Evolutionary conservation across 2,329 filamentous ascomycete genomes (phyloP), one percentile per base, ranked within the genome.

Genomic region (Diplodia scrobiculata): DNA sequence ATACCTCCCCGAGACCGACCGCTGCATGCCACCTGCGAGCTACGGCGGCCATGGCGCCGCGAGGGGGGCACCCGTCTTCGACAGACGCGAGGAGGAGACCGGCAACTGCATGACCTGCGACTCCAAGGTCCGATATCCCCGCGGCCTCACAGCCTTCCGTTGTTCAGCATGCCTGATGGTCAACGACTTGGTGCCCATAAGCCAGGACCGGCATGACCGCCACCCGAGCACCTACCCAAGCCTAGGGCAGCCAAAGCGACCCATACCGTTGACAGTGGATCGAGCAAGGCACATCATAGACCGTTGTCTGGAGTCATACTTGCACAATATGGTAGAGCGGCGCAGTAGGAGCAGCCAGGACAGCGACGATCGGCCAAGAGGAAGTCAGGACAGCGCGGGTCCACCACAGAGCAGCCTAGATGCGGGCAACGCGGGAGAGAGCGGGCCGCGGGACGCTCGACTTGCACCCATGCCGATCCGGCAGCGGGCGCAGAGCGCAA

Each of bases 101-200:
- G 90, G 91, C 25, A 88, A 86, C 71, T 97, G 92, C 75, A 92
- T 94, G 86, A 93, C 92, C 38, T 97, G 92, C 76, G 90, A 89
- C 72, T 90, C 89, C 65, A 86, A 88, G 66, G 89, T 96, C 69
- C 85, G 89, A 66, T 96, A 92, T 89, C 91, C 91, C 1, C 86
- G 84, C 68, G 86, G 89, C 63, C 79, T 92, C 68, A 85, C 85
- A 41, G 85, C 89, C 45, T 96, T 95, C 77, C 86, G 91, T 71
- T 97, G 92, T 76, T 90, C 90, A 50, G 89, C 91, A 65, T 97
- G 92, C 76, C 80, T 91, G 72, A 95, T 90, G 19, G 87, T 97
- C 74, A 96, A 96, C 74, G 92, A 96, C 74, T 77, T 96, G 63
- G 82, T 84, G 67, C 83, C 83, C 50, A 66, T 75, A 19, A n/a